Evolutionary conservation across 148 eudicot species (phyloP), one percentile per base, ranked within the genome.

Genomic region (Nepenthes mirabilis): DNA sequence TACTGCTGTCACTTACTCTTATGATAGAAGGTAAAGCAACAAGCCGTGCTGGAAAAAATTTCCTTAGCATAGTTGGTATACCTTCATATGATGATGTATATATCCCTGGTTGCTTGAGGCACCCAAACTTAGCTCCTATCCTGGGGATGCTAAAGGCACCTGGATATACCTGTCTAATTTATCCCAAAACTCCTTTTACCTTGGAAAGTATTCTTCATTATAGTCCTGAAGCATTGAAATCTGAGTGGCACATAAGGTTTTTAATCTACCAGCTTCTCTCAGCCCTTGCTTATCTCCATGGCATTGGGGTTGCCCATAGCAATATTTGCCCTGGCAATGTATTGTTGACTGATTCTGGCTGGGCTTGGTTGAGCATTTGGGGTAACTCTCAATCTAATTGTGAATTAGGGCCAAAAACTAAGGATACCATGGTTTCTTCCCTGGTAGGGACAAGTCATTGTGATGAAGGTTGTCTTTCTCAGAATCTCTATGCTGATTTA

Each of bases 81-180:
- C 98, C 98, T 33, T 77, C 95, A 62, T 93, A 83, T 79, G 64
- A 57, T 36, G 89, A 85, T 60, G 74, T 70, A 47, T 72, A 60
- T 33, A 69, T 82, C 53, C 96, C 98, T 72, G 96, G 96, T 65
- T 91, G 91, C 71, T 54, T 93, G 65, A 89, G 98, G 81, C 98
- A 88, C 77, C 98, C 98, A 34, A 93, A 88, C 69, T 72, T 93
- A 62, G 75, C 75, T 50, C 98, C 98, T 45, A 74, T 82, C 56
- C 57, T 88, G 68, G 90, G 89, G 37, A 67, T 93, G 75, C 75
- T 93, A 47, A 88, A 82, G 67, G 63, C 79, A 45, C 50, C 79
- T 7, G 63, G 43, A 60, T 71, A 71, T 69, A 79, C 76, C 33
- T 63, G 63, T 72, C 51, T 82, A 57, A 75, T 88, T 58, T 67